Evolutionary conservation across 495 filamentous ascomycete species (phyloP).

Genomic region (Aspergillus heteromorphus): DNA sequence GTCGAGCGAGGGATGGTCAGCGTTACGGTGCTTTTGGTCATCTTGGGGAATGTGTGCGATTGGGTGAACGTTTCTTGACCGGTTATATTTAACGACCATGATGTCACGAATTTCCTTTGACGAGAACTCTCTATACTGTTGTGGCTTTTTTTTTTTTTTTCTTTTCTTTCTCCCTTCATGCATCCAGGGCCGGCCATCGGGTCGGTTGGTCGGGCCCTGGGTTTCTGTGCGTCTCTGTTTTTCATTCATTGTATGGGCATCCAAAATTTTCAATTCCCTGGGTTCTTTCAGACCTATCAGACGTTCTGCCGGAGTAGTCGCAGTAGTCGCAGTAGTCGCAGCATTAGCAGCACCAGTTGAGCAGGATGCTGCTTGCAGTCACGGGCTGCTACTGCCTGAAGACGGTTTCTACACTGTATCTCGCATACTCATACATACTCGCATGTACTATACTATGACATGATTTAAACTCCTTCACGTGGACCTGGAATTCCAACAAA

Average conservation of each 20-base stretch:
- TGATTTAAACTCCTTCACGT: too few relatives aligned
- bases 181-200: slow-evolving; percentile 3
- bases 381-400: too few relatives aligned
- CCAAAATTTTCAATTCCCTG: neutral
- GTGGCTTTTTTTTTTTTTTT: slow-evolving; percentile 9
- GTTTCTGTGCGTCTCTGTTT: neutral
- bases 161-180: slow-evolving; percentile 16
- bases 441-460: too few relatives aligned
- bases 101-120: slow-evolving; percentile 44
- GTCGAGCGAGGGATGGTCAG: slow-evolving; percentile 16
- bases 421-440: too few relatives aligned
- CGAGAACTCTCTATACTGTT: slow-evolving; percentile 20
- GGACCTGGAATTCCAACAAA: too few relatives aligned
- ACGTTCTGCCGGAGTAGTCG: neutral
- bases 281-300: neutral
- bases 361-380: too few relatives aligned
- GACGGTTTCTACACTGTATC: too few relatives aligned
- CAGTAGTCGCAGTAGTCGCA: neutral
- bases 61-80: slow-evolving; percentile 9
- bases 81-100: slow-evolving; percentile 40
- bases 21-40: slow-evolving; percentile 21
- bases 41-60: slow-evolving; percentile 17
- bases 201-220: neutral
- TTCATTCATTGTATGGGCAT: slow-evolving; percentile 9
- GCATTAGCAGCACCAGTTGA: too few relatives aligned